Evolutionary conservation across 495 filamentous ascomycete genomes (phyloP).

Genomic region (Mytilinidion resinicola): DNA sequence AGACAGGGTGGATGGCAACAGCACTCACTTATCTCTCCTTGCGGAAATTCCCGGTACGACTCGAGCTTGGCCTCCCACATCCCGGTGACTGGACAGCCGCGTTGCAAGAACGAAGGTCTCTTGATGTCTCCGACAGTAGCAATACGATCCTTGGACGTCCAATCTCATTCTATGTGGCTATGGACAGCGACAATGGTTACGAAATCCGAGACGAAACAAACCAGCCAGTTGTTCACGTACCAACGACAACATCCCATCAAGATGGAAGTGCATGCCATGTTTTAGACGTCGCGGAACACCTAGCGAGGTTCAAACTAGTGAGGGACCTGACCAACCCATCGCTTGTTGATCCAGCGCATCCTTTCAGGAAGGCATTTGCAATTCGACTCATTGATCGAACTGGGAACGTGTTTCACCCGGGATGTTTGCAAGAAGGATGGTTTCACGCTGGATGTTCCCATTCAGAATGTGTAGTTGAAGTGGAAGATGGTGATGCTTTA

Average conservation of each 20-base stretch:
- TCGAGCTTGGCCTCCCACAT: no score
- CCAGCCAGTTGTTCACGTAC: neutral
- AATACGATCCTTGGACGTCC: neutral
- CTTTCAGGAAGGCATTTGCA: neutral
- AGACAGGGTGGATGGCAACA: neutral
- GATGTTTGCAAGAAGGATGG: neutral
- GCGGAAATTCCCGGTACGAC: neutral
- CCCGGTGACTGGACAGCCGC: no score
- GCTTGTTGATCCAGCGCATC: neutral
- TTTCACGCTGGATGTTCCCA: neutral
- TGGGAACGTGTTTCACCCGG: no score
- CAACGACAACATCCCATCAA: neutral
- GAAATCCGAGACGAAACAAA: neutral
- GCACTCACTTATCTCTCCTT: neutral
- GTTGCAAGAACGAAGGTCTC: no score
- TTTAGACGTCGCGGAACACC: neutral
- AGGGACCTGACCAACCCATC: neutral
- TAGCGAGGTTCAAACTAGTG: neutral
- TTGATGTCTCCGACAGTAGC: no score
- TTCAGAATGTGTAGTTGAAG: no score
- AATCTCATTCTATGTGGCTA: neutral
- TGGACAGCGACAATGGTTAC: neutral
- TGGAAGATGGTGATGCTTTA: no score
- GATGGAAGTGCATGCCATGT: neutral
- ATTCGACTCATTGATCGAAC: neutral